Percentiles rank a stretch among this genome's conserved stretches.
phyloP scores from a whole-genome alignment of 2,329 filamentous ascomycete species.

The Chaetomiaceae sp. region DNA sequence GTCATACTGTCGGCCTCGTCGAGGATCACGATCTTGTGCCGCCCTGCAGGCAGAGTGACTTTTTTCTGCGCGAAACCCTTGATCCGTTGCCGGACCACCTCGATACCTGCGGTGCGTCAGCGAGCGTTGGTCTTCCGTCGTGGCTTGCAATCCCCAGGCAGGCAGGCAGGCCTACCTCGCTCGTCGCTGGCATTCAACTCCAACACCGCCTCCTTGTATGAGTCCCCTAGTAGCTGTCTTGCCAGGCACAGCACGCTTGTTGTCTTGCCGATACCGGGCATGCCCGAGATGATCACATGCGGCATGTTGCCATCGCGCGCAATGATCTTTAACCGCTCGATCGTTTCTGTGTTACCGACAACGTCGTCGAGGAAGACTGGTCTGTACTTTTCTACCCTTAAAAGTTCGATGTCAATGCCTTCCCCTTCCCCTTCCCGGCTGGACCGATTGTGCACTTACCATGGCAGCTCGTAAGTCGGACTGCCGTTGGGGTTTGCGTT shows the following conservation, averaged over 20 bases:
- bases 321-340: slow-evolving; percentile 96
- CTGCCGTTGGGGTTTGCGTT: slow-evolving; percentile 47
- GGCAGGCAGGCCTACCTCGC: slow-evolving; percentile 63
- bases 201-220: slow-evolving; percentile 95
- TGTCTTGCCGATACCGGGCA: slow-evolving; percentile 98
- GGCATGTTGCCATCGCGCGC: slow-evolving; percentile 99
- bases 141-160: too few species aligned
- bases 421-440: background rate
- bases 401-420: background rate
- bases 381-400: slow-evolving; percentile 96
- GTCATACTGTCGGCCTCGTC: slow-evolving; percentile 99
- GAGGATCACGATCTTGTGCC: slow-evolving; percentile 94
- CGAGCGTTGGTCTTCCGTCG: too few species aligned
- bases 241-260: slow-evolving; percentile 92
- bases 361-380: slow-evolving; percentile 94
- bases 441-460: slow-evolving; percentile 44
- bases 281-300: slow-evolving; percentile 98
- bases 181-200: slow-evolving; percentile 97
- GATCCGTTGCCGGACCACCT: slow-evolving; percentile 94
- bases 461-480: slow-evolving; percentile 70
- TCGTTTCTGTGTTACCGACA: slow-evolving; percentile 95
- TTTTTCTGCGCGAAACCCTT: slow-evolving; percentile 99
- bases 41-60: slow-evolving; percentile 83
- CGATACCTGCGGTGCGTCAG: slow-evolving; percentile 61
- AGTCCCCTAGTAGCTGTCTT: slow-evolving; percentile 81